Percentiles rank a stretch among this genome's conserved stretches.
Evolutionary conservation across 2,329 filamentous ascomycete genomes (phyloP).

Genomic region (Hymenoscyphus salicellus): DNA sequence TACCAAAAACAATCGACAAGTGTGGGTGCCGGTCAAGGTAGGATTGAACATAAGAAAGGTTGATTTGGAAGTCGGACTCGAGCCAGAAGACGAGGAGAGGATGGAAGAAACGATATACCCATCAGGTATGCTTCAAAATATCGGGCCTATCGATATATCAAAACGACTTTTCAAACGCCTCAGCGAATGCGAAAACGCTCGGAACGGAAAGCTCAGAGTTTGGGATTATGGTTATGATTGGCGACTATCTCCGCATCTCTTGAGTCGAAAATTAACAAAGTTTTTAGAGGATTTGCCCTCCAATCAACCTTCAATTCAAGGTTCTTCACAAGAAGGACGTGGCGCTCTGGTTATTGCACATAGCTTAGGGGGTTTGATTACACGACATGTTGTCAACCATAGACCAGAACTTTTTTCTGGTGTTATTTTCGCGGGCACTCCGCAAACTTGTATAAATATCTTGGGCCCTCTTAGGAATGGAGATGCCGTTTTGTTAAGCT

Average conservation of each 20-base stretch:
- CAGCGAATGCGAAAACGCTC: conserved; percentile 69
- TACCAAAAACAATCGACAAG: conserved; percentile 75
- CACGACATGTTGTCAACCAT: conserved; percentile 81
- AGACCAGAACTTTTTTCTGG: conserved; percentile 81
- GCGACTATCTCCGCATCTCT: conserved; percentile 76
- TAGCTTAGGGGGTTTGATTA: conserved; percentile 82
- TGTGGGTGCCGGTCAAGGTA: conserved; percentile 93
- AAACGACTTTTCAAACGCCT: conserved; percentile 76
- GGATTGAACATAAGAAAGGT: conserved; percentile 89
- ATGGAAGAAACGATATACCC: conserved; percentile 83
- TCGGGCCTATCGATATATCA: conserved; percentile 88
- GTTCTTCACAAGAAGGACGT: conserved; percentile 48
- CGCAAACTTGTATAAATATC: conserved; percentile 86
- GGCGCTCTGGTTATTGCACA: conserved; percentile 84
- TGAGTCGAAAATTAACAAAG: conserved; percentile 67
- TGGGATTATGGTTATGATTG: conserved; percentile 96
- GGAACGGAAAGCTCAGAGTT: conserved; percentile 68
- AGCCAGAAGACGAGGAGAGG: conserved; percentile 75
- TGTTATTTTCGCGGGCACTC: conserved; percentile 80
- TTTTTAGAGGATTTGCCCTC: conserved; percentile 74
- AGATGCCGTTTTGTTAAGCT: conserved; percentile 87
- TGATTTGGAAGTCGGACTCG: conserved; percentile 81
- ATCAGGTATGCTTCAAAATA: conserved; percentile 84
- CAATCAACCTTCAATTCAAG: conserved; percentile 53
- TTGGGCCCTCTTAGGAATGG: conserved; percentile 85